phyloP scores from a whole-genome alignment of 176 grass and related monocot genomes.

The Bothriochloa decipiens region DNA sequence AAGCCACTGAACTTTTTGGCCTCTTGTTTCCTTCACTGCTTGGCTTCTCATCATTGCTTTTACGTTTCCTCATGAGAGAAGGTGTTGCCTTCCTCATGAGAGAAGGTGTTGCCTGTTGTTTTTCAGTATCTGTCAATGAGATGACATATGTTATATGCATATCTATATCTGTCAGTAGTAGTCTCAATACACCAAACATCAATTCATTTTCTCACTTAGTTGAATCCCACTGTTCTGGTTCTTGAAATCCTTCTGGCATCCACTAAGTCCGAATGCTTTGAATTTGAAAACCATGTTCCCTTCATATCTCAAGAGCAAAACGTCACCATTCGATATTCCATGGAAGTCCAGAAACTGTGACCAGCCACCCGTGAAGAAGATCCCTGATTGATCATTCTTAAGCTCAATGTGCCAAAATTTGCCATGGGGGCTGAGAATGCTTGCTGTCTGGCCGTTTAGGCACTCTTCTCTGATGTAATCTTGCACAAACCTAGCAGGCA shows the following conservation, averaged over 20 bases:
- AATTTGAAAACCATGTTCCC: constrained; percentile 27
- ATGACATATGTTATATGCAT: too few species aligned
- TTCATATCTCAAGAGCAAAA: constrained; percentile 20
- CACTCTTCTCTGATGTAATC: not conserved
- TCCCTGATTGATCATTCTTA: not conserved
- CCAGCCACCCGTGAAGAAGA: not conserved
- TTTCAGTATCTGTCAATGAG: not conserved
- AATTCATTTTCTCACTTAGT: not conserved
- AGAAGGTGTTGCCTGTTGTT: not conserved
- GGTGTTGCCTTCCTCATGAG: too few species aligned
- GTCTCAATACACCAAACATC: not conserved
- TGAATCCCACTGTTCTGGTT: not conserved
- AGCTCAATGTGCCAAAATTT: not conserved
- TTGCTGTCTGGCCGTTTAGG: not conserved
- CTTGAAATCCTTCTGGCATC: constrained; percentile 1
- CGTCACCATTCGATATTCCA: not conserved
- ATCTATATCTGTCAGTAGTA: not conserved
- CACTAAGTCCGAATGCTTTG: not conserved
- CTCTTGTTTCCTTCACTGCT: not conserved
- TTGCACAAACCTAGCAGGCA: constrained; percentile 20
- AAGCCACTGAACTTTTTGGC: not conserved
- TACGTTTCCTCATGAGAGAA: constrained; percentile 17
- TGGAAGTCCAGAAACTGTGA: not conserved
- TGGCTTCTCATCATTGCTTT: not conserved
- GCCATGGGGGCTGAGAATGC: not conserved